Percentiles rank a stretch among this genome's conserved stretches.
phyloP scores from a whole-genome alignment of 768 basidiomycete species.

The Artomyces pyxidatus region DNA sequence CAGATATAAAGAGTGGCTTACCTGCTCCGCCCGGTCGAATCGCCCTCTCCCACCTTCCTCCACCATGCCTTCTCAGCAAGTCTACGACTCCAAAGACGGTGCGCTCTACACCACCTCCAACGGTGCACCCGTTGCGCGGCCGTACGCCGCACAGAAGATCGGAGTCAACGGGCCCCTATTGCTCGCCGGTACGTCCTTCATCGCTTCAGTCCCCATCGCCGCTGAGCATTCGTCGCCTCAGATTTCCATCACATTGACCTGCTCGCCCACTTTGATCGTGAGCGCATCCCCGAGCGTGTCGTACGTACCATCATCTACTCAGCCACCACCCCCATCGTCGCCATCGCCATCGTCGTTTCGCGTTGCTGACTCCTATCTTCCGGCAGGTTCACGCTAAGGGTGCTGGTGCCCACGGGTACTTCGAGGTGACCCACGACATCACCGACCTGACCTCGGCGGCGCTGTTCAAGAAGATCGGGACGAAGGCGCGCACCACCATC shows the following conservation, averaged over 20 bases:
- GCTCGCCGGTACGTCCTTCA: constrained; percentile 57
- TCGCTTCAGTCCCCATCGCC: background rate
- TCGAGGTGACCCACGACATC: constrained; percentile 82
- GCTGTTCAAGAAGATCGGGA: constrained; percentile 57
- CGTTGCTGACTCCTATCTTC: background rate
- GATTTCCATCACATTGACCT: constrained; percentile 88
- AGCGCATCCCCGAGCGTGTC: constrained; percentile 94
- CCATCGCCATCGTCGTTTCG: constrained; percentile 11
- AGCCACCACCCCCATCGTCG: background rate
- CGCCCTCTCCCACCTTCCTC: background rate
- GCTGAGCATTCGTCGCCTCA: constrained; percentile 24
- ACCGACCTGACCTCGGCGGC: constrained; percentile 71
- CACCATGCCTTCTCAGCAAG: constrained; percentile 60
- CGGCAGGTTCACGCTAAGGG: constrained; percentile 85
- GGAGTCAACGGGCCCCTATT: constrained; percentile 77
- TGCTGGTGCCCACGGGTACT: constrained; percentile 88
- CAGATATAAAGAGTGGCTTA: too few relatives aligned
- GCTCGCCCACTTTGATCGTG: constrained; percentile 88
- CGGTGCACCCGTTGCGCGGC: constrained; percentile 68
- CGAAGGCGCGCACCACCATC: constrained; percentile 64
- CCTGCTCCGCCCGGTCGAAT: too few relatives aligned
- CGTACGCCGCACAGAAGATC: constrained; percentile 72
- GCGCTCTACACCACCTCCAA: constrained; percentile 80
- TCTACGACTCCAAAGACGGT: constrained; percentile 43
- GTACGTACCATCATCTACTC: constrained; percentile 32